A percentile compares a stretch with the other conserved stretches of the same genome.
These are phyloP conservation scores for Sporothrix phasma DNA, from an alignment of 2,329 filamentous ascomycete genomes.

Conservation along the genomic window DNA sequence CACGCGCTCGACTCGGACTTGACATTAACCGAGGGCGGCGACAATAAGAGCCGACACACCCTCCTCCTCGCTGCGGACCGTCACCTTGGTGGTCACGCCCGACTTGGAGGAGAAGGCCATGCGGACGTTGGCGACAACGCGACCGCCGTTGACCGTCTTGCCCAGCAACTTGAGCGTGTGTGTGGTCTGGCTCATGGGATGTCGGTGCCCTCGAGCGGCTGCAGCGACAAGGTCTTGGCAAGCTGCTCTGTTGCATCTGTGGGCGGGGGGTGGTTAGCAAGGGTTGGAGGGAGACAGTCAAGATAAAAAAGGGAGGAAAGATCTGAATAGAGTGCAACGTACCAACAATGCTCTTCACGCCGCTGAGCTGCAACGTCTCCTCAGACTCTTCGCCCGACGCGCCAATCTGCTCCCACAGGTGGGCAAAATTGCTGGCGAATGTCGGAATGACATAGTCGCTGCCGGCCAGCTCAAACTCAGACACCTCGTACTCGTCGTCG, in stretches of 20 bases:
- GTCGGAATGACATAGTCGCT: slow-evolving; percentile 91
- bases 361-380: slow-evolving; percentile 80
- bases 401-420: slow-evolving; percentile 89
- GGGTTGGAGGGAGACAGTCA: slow-evolving; percentile 15
- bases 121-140: slow-evolving; percentile 75
- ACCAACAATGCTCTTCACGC: slow-evolving; percentile 89
- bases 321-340: slow-evolving; percentile 30
- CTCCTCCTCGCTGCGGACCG: slow-evolving; percentile 84
- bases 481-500: slow-evolving; percentile 95
- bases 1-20: not conserved
- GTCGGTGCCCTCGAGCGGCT: slow-evolving; percentile 89
- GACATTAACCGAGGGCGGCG: slow-evolving; percentile 64
- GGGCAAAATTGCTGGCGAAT: slow-evolving; percentile 90
- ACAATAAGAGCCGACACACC: slow-evolving; percentile 78
- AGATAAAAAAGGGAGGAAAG: not conserved
- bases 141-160: slow-evolving; percentile 85
- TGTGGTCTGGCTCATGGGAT: slow-evolving; percentile 80
- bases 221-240: slow-evolving; percentile 74
- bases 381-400: slow-evolving; percentile 81
- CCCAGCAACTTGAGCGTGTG: slow-evolving; percentile 94
- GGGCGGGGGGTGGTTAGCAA: not conserved
- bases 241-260: slow-evolving; percentile 88
- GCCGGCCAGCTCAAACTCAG: slow-evolving; percentile 81
- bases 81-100: slow-evolving; percentile 93
- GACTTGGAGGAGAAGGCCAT: slow-evolving; percentile 92